Conservation (phyloP, 345 rosid genomes). For the Populus alba region DNA sequence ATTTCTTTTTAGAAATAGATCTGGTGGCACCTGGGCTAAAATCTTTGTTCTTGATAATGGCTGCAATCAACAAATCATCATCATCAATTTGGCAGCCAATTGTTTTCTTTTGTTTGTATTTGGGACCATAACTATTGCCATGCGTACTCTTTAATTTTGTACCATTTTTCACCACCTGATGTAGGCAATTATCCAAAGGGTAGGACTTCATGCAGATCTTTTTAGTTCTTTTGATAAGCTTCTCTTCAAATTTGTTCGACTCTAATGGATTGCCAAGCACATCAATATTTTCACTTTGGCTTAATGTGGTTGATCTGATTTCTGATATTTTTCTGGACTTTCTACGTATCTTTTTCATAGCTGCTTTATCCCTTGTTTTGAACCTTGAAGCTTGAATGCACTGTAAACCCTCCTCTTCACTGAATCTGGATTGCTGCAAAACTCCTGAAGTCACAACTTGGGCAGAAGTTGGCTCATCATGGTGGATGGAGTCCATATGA, state of each 20-base stretch:
- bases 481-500: slow-evolving; percentile 1
- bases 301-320: slow-evolving; percentile 37
- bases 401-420: slow-evolving; percentile 36
- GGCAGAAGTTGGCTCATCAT: slow-evolving; percentile 10
- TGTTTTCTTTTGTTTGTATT: slow-evolving; percentile 39
- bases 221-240: slow-evolving; percentile 14
- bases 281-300: slow-evolving; percentile 34
- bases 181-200: slow-evolving; percentile 17
- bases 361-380: slow-evolving; percentile 31
- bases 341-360: slow-evolving; percentile 52
- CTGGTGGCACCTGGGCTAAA: slow-evolving; percentile 23
- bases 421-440: slow-evolving; percentile 22
- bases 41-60: slow-evolving; percentile 54
- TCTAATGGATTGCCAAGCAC: slow-evolving; percentile 24
- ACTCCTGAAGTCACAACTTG: slow-evolving; percentile 22
- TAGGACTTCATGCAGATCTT: slow-evolving; percentile 22
- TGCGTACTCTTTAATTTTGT: slow-evolving; percentile 34
- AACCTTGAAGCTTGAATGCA: slow-evolving; percentile 37
- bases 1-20: slow-evolving; percentile 50
- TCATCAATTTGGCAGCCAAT: slow-evolving; percentile 49
- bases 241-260: slow-evolving; percentile 31
- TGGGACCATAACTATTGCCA: slow-evolving; percentile 29
- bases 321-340: slow-evolving; percentile 70
- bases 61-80: slow-evolving; percentile 62
- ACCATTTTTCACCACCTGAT: slow-evolving; percentile 29